Evolutionary conservation across 108 stramenopile genomes (phyloP), one percentile per base, ranked within the genome.

Genomic region (Skeletonema tropicum): DNA sequence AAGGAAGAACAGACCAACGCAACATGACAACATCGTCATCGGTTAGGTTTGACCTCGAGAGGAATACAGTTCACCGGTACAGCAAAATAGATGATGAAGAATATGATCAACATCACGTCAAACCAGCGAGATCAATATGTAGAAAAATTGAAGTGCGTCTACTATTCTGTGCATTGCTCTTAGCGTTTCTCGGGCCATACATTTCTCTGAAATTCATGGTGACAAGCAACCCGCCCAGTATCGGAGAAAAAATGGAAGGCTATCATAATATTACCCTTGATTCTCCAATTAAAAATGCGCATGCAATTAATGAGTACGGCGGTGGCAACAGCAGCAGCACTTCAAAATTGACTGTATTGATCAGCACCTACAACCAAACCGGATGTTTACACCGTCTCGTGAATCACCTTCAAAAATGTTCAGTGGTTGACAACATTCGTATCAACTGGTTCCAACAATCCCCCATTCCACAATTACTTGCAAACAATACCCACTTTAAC

Each of bases 321-420:
- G 42, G 15, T n/a, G 3, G 15, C 15, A 45, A 45, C 42, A 45
- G 5, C 15, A 45, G 5, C 42, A 45, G n/a, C 42, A 45, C 15
- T 15, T n/a, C 42, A n/a, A 55, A 55, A 55, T 25, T 55, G 10
- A 55, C 52, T 0, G 52, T 55, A 10, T 55, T 55, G 52, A 55
- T 55, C 23, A 55, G 52, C 23, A 55, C 52, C 6, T 55, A 55
- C 52, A 55, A 55, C 7, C 52, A 55, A 55, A 55, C 52, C 25
- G 21, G 9, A 23, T 55, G 52, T 10, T 23, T 55, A 23, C 15
- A 55, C 0, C 19, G 52, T 7, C 52, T 55, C 0, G 23, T 55
- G 9, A 21, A 23, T 2, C 52, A 55, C 52, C 23, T 55, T 9
- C 52, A 55, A n/a, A 55, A 2, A 23, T 55, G 52, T 8, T 3